A percentile compares a stretch with the other conserved stretches of the same genome.
Evolutionary conservation across 202 grass and related monocot genomes (phyloP).

Genomic region (Alloteropsis angusta): DNA sequence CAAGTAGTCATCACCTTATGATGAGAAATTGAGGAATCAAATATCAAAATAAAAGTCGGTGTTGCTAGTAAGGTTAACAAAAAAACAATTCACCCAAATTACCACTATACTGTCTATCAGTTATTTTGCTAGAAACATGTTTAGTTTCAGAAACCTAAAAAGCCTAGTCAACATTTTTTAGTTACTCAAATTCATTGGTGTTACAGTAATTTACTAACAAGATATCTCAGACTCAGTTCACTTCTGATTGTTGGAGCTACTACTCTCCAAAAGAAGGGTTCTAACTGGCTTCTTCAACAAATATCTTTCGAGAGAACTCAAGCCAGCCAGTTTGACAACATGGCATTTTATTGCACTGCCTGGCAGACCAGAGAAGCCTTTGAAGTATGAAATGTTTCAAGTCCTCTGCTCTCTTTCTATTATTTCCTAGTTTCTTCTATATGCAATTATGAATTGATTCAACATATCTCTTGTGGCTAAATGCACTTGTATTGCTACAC

Average conservation of each 20-base stretch:
- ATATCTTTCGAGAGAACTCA: not conserved
- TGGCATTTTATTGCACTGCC: not conserved
- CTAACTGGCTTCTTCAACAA: not conserved
- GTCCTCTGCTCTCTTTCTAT: not conserved
- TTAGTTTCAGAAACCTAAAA: not conserved
- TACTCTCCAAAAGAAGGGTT: not conserved
- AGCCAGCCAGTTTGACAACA: not conserved
- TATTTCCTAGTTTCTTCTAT: not conserved
- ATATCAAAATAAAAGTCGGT: not conserved
- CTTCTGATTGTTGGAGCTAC: not conserved
- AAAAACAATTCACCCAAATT: not conserved
- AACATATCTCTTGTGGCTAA: not conserved
- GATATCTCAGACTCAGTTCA: not conserved
- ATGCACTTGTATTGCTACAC: not conserved
- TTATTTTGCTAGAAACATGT: not conserved
- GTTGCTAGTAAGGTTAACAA: not conserved
- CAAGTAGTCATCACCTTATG: not conserved
- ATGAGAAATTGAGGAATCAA: not conserved
- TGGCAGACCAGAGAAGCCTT: too few species aligned
- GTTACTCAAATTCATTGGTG: not conserved
- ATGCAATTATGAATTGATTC: too few species aligned
- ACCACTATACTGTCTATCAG: not conserved
- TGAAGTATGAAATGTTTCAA: not conserved
- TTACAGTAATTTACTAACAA: not conserved
- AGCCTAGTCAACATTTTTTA: not conserved